A percentile compares a stretch with the other conserved stretches of the same genome.
phyloP scores from a whole-genome alignment of 371 early-diverging fungal species.

The Mortierella sp. region DNA sequence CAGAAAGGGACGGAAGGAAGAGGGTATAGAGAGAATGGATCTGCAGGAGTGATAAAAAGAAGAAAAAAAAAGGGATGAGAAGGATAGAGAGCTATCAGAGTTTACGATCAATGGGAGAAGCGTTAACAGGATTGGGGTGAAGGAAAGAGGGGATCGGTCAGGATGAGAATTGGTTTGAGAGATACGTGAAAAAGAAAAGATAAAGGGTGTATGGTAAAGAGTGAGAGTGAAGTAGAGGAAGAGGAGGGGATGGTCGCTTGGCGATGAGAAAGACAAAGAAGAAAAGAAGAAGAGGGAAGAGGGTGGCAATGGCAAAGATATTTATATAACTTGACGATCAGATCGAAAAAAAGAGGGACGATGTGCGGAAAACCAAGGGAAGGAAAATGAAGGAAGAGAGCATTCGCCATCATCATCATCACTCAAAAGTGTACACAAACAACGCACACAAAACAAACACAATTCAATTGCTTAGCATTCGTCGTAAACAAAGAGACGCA shows the following conservation, averaged over 20 bases:
- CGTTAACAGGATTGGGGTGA: background rate
- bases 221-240: background rate
- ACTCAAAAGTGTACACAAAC: background rate
- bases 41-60: background rate
- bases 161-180: background rate
- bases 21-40: background rate
- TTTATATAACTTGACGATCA: background rate
- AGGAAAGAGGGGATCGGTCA: background rate
- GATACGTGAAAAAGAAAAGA: background rate
- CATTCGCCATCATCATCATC: conserved; percentile 2
- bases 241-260: background rate
- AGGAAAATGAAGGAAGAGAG: background rate
- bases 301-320: background rate
- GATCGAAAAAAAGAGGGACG: background rate
- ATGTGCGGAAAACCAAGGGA: background rate
- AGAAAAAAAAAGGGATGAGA: background rate
- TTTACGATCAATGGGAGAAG: background rate
- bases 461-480: background rate
- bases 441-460: too few species aligned
- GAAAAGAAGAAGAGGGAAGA: background rate
- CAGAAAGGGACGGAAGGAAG: background rate
- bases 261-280: background rate
- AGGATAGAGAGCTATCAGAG: conserved; percentile 10
- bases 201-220: background rate
- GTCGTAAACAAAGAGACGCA: background rate